A percentile compares a stretch with the other conserved stretches of the same genome.
These are phyloP conservation scores for Cladosporium phlei DNA, from an alignment of 2,329 filamentous ascomycete genomes.

Conservation along the genomic window DNA sequence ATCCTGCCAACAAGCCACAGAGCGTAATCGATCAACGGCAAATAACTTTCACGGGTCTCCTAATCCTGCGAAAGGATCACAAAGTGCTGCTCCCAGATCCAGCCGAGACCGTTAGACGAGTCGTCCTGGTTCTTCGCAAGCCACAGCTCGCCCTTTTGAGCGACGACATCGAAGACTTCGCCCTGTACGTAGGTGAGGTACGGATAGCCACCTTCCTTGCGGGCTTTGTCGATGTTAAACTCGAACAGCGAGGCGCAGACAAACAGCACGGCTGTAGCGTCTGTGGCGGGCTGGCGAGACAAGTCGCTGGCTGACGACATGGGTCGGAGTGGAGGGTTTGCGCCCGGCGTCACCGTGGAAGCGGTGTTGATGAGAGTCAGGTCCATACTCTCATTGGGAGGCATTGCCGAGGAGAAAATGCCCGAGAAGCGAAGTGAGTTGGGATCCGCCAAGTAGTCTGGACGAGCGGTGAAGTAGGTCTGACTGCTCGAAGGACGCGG, in stretches of 20 bases:
- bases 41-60: neutral
- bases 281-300: constrained; percentile 17
- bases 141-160: constrained; percentile 96
- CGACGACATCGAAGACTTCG: constrained; percentile 71
- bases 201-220: constrained; percentile 89
- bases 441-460: constrained; percentile 16
- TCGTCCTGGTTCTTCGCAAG: constrained; percentile 97
- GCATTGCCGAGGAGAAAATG: constrained; percentile 32
- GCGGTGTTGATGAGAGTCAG: constrained; percentile 6
- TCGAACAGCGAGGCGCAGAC: constrained; percentile 91
- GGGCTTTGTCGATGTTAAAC: constrained; percentile 90
- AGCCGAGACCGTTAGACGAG: constrained; percentile 69
- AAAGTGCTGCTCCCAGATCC: constrained; percentile 99
- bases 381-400: constrained; percentile 18
- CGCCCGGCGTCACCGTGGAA: neutral
- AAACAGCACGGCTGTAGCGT: constrained; percentile 61
- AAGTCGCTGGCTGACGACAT: constrained; percentile 11
- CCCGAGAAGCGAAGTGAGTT: constrained; percentile 26
- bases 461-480: constrained; percentile 29
- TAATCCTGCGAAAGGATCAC: constrained; percentile 25
- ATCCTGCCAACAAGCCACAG: neutral
- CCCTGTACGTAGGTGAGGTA: constrained; percentile 94
- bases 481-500: constrained; percentile 28
- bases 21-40: neutral
- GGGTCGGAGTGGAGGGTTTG: constrained; percentile 29